These are phyloP conservation scores for Drosera capensis DNA, from an alignment of 148 eudicot species.

Conservation along the genomic window DNA sequence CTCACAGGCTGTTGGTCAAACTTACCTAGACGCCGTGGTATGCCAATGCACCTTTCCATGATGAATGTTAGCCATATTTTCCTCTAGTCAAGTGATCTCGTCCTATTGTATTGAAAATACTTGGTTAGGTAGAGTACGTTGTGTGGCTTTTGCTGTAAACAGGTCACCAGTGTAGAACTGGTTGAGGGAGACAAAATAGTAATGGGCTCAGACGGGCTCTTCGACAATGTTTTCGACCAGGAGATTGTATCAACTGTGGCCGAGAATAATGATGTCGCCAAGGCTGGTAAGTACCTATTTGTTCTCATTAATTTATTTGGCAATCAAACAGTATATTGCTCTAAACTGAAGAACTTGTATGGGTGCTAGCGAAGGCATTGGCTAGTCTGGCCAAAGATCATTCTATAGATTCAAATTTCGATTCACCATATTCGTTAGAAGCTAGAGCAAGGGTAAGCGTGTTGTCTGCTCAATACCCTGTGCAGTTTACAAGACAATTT, in stretches of 20 bases:
- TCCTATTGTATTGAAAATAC: background rate
- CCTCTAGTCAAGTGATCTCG: no score
- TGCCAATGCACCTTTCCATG: constrained; percentile 2
- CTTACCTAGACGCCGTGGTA: constrained; percentile 84
- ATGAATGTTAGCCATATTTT: no score
- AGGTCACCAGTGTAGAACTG: constrained; percentile 59
- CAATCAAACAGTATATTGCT: background rate
- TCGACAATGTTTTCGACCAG: constrained; percentile 66
- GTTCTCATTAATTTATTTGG: no score
- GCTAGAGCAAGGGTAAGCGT: constrained; percentile 68
- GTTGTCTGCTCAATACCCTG: background rate
- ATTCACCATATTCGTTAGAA: constrained; percentile 78
- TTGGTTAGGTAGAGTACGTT: background rate
- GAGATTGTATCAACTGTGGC: constrained; percentile 50
- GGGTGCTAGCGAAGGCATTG: constrained; percentile 67
- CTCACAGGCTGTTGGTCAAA: constrained; percentile 70
- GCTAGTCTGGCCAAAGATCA: constrained; percentile 75
- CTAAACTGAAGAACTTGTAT: constrained; percentile 6
- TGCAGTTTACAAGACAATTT: background rate
- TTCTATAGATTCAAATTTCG: constrained; percentile 47
- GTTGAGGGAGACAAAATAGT: constrained; percentile 58
- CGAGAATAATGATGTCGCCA: constrained; percentile 29
- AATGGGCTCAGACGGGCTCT: constrained; percentile 96
- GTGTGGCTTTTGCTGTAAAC: background rate
- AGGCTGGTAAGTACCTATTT: constrained; percentile 39